A percentile compares a stretch with the other conserved stretches of the same genome.
Evolutionary conservation across 2,329 filamentous ascomycete genomes (phyloP).

Genomic region (Botrytis aclada): DNA sequence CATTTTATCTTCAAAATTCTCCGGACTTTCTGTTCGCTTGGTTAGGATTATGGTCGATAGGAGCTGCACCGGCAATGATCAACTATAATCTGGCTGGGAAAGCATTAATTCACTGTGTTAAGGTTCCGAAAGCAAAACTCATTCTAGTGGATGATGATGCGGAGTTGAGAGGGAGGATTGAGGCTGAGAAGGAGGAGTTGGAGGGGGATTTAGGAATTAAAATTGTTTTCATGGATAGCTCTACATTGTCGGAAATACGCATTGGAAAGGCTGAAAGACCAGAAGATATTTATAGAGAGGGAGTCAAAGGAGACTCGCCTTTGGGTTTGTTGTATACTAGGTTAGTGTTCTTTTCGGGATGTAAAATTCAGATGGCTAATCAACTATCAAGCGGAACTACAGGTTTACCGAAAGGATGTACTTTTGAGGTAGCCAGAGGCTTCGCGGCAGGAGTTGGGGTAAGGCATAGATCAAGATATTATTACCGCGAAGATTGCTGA

Average conservation of each 20-base stretch:
- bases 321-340: slow-evolving; percentile 69
- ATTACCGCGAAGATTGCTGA: background rate
- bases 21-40: slow-evolving; percentile 65
- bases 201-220: slow-evolving; percentile 48
- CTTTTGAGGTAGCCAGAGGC: slow-evolving; percentile 51
- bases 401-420: slow-evolving; percentile 69
- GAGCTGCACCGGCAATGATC: slow-evolving; percentile 66
- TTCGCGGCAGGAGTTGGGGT: slow-evolving; percentile 35
- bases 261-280: slow-evolving; percentile 50
- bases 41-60: slow-evolving; percentile 62
- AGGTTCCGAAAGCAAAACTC: slow-evolving; percentile 53
- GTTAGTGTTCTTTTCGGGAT: slow-evolving; percentile 34
- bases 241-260: slow-evolving; percentile 47
- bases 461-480: background rate
- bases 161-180: slow-evolving; percentile 51
- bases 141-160: slow-evolving; percentile 57
- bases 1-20: slow-evolving; percentile 65
- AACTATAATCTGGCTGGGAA: slow-evolving; percentile 66
- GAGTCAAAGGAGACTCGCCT: slow-evolving; percentile 52
- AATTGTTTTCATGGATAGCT: slow-evolving; percentile 51
- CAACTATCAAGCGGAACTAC: slow-evolving; percentile 60
- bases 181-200: slow-evolving; percentile 54
- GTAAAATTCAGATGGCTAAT: background rate
- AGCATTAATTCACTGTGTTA: slow-evolving; percentile 63
- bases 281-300: slow-evolving; percentile 52